Base-by-base conservation (phyloP, 164 flowering plant species). In the Vitis labrusca region DNA sequence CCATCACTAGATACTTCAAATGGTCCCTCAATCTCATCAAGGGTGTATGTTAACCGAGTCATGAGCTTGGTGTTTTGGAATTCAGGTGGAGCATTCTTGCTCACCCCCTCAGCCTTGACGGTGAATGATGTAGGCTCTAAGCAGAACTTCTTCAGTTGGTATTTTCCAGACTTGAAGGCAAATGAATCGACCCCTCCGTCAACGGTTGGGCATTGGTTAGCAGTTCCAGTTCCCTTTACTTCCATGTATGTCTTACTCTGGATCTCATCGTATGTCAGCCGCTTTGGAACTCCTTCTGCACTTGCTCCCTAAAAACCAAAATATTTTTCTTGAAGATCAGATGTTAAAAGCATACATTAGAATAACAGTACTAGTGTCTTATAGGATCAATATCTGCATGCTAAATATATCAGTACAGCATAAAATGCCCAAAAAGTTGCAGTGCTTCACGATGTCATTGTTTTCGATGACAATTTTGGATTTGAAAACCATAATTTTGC, bases 221-320 rank as follows among this genome's bases (percentile, higher is more conserved):
- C 99, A 0, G 99, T 95, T 68, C 99, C 99, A 0, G 91, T 82
- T 60, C 99, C 98, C 78, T 95, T 95, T 53, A 92, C 98, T 79
- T 95, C 99, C 85, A 91, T 71, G 87, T 95, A 95, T 30, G 98
- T 91, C 83, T 90, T 92, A 88, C 99, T 94, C 78, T 94, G 99
- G 71, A 94, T 90, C 75, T 94, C 99, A 9, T 95, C 98, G 65
- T 58, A 95, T 71, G 99, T 95, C 23, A 92, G 89, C 68, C 99
- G 72, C 77, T 92, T 92, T 3, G 97, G 97, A 2, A 79, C 89
- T 48, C 97, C 93, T 73, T 95, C 98, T 2, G 99, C 98, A 50
- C 79, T 77, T 16, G 96, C 99, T 65, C 98, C 99, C 99, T 94
- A 74, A 37, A 49, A 37, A 37, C 5, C 44, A 37, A 37, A 37